Evolutionary conservation across 2,329 filamentous ascomycete genomes (phyloP), one percentile per base, ranked within the genome.

Genomic region (Trichoderma brevicompactum): DNA sequence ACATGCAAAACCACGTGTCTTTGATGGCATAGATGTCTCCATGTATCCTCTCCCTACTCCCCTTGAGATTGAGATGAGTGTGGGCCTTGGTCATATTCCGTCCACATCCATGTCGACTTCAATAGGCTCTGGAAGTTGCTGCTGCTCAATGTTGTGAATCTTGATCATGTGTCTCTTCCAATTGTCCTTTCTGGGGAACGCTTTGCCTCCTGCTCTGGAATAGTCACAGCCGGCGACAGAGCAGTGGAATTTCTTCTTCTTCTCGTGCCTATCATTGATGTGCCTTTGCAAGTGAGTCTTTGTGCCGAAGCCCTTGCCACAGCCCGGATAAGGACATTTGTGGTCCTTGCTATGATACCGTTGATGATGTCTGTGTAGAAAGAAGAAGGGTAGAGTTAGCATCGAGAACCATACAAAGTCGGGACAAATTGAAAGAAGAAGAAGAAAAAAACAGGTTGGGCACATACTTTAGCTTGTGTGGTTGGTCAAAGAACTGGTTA

Each of bases 101-200:
- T 60, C 66, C 73, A 79, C 77, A 2, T 75, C 71, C 28, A 77
- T 74, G 65, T 81, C 80, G 15, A 75, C 74, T 59, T 80, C 76
- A 13, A 81, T 75, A 17, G 80, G 79, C 15, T 80, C 78, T 1
- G 81, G 80, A 6, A 79, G 74, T 23, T 72, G 65, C 53, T 70
- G 69, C 53, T 77, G 74, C 58, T 81, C 79, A 66, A 81, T 73
- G 41, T 80, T 74, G 69, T 88, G 85, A 69, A 86, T 87, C 73
- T 87, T 87, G 41, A 80, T 77, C 84, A 88, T 87, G 71, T 88
- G 85, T 64, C 85, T 77, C 69, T 85, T 82, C 85, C 85, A 87
- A 73, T 88, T 87, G 70, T 87, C 85, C 71, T 87, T 88, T 61
- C 85, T 77, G 1, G 85, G 84, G 68, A 88, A 88, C 0, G 82